Evolutionary conservation across 768 basidiomycete species (phyloP).

Genomic region (Artomyces pyxidatus): DNA sequence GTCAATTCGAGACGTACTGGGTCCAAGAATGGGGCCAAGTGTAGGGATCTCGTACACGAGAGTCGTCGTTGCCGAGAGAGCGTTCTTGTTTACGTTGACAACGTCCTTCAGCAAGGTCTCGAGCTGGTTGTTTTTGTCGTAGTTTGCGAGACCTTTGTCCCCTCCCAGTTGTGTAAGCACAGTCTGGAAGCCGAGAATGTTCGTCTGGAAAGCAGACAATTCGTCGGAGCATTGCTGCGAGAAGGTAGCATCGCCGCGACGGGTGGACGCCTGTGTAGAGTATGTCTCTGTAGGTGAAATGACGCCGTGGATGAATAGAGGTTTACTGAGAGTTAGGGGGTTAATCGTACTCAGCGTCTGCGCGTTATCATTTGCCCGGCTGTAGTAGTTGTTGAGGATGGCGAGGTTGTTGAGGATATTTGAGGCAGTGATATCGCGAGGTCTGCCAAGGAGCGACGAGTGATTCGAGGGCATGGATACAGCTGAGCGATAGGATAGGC

Average conservation of each 20-base stretch:
- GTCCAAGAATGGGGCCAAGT: slow-evolving; percentile 44
- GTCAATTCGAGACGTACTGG: slow-evolving; percentile 30
- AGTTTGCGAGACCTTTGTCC: slow-evolving; percentile 45
- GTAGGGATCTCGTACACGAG: slow-evolving; percentile 34
- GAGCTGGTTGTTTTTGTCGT: slow-evolving; percentile 34
- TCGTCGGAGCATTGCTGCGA: slow-evolving; percentile 30
- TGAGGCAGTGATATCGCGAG: slow-evolving; percentile 9
- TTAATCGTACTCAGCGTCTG: slow-evolving; percentile 22
- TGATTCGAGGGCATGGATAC: not conserved
- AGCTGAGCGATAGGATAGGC: not conserved
- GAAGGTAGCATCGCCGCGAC: slow-evolving; percentile 22
- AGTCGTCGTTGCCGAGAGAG: slow-evolving; percentile 25
- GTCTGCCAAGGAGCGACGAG: not conserved
- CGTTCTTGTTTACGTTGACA: slow-evolving; percentile 41
- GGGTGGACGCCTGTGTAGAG: slow-evolving; percentile 25
- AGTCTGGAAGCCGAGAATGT: slow-evolving; percentile 24
- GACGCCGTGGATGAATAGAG: not conserved
- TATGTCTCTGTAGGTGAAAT: slow-evolving; percentile 1
- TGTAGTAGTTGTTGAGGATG: slow-evolving; percentile 20
- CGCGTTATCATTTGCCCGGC: slow-evolving; percentile 17
- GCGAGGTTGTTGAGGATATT: slow-evolving; percentile 17
- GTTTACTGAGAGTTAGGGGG: no score
- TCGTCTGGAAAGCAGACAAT: slow-evolving; percentile 28
- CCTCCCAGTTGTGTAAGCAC: slow-evolving; percentile 22
- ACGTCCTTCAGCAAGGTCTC: slow-evolving; percentile 43